Conservation (phyloP, 2,329 filamentous ascomycete genomes). For the Bipolaris gigantea region DNA sequence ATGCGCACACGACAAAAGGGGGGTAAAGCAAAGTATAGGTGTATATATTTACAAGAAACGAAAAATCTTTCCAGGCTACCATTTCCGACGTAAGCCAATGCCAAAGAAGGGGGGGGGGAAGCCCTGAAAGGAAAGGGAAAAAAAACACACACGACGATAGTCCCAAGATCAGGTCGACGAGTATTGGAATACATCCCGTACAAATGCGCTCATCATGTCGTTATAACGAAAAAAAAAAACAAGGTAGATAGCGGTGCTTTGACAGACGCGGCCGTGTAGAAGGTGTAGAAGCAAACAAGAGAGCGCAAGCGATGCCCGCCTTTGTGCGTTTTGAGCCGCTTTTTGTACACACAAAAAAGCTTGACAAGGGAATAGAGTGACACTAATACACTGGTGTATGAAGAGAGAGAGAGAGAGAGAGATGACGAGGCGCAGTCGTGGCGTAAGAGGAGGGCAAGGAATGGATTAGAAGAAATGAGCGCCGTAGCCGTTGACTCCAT, state of each 20-base stretch:
- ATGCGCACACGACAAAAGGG: neutral
- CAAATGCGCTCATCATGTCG: slow-evolving; percentile 13
- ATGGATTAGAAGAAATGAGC: slow-evolving; percentile 23
- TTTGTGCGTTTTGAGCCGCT: neutral
- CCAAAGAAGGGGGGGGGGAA: neutral
- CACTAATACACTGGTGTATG: slow-evolving; percentile 2
- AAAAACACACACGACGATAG: neutral
- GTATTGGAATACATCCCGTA: neutral
- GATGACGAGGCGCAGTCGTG: neutral
- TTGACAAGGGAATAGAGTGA: neutral
- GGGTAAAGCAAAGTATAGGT: neutral
- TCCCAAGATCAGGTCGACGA: neutral
- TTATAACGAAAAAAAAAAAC: neutral
- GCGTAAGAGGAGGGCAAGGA: neutral
- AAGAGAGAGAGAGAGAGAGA: neutral
- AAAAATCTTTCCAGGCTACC: neutral
- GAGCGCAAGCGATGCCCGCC: neutral
- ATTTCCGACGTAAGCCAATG: neutral
- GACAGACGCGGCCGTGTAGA: neutral
- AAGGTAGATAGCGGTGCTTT: neutral
- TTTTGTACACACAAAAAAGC: slow-evolving; percentile 1
- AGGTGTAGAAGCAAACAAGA: neutral
- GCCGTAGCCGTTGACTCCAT: slow-evolving; percentile 24
- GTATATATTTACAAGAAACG: neutral
- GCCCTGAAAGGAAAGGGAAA: too few species aligned